These are phyloP conservation scores for Linum tenue DNA, from an alignment of 345 rosid species.

Conservation along the genomic window DNA sequence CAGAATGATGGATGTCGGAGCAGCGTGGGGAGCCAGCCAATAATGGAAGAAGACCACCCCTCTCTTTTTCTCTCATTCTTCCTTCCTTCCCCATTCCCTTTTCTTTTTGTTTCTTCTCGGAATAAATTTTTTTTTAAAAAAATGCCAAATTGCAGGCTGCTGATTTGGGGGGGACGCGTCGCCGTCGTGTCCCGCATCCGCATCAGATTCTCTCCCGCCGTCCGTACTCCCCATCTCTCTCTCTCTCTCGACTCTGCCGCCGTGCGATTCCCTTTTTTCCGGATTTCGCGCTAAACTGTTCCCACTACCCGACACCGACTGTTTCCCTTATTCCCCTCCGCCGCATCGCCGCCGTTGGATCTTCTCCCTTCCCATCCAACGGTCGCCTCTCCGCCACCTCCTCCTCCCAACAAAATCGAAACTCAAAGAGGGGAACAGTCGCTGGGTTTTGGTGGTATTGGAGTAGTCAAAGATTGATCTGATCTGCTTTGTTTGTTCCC, in stretches of 20 bases:
- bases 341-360: background rate
- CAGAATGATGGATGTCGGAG: background rate
- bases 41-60: too few relatives aligned
- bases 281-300: constrained; percentile 46
- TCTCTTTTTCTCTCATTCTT: too few relatives aligned
- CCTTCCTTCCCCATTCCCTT: too few relatives aligned
- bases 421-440: constrained; percentile 2
- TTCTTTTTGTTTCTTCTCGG: too few relatives aligned
- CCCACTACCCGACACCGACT: constrained; percentile 17
- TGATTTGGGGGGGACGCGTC: constrained; percentile 50
- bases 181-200: constrained; percentile 20
- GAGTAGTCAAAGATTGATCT: background rate
- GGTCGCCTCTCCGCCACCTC: background rate
- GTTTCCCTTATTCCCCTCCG: constrained; percentile 6
- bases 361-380: too few relatives aligned
- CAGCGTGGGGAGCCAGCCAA: background rate
- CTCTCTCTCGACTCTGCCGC: constrained; percentile 17
- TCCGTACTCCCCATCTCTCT: constrained; percentile 43
- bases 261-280: constrained; percentile 9
- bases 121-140: too few relatives aligned
- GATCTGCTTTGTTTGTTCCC: background rate
- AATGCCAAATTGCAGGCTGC: background rate
- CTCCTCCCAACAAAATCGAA: background rate
- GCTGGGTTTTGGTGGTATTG: background rate
- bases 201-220: constrained; percentile 42